Evolutionary conservation across 148 eudicot species (phyloP).

Genomic region (Rhododendron simsii): DNA sequence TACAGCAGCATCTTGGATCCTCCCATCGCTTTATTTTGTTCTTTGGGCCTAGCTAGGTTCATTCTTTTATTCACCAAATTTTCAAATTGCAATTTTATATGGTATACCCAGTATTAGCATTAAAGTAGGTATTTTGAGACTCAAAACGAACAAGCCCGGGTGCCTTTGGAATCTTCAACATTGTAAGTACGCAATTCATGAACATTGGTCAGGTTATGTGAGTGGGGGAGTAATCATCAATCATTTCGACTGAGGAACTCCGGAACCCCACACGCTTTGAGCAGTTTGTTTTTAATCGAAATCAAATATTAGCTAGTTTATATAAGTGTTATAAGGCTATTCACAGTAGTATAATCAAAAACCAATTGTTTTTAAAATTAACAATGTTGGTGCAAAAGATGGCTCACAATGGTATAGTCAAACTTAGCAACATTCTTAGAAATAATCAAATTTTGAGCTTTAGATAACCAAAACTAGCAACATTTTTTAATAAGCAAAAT

Average conservation of each 20-base stretch:
- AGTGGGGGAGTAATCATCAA: no score
- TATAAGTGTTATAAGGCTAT: no score
- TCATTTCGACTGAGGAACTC: background rate
- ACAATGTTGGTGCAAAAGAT: no score
- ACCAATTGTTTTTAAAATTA: no score
- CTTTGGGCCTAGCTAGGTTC: background rate
- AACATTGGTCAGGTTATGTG: background rate
- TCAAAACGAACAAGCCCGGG: no score
- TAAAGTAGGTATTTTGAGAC: background rate
- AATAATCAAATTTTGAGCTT: no score
- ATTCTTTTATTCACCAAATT: background rate
- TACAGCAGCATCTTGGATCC: background rate
- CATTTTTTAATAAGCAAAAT: no score
- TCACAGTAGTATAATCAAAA: no score
- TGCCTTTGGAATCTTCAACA: background rate
- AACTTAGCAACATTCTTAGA: no score
- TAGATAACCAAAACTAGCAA: no score
- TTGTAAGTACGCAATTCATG: background rate
- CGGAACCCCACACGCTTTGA: background rate
- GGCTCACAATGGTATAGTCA: no score
- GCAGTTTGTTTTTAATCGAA: background rate
- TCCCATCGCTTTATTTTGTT: background rate
- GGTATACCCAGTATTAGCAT: background rate
- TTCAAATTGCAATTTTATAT: background rate
- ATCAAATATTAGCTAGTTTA: no score